These are phyloP conservation scores for Termitomyces sp. DNA, from an alignment of 1,284 basidiomycete species.

Conservation along the genomic window DNA sequence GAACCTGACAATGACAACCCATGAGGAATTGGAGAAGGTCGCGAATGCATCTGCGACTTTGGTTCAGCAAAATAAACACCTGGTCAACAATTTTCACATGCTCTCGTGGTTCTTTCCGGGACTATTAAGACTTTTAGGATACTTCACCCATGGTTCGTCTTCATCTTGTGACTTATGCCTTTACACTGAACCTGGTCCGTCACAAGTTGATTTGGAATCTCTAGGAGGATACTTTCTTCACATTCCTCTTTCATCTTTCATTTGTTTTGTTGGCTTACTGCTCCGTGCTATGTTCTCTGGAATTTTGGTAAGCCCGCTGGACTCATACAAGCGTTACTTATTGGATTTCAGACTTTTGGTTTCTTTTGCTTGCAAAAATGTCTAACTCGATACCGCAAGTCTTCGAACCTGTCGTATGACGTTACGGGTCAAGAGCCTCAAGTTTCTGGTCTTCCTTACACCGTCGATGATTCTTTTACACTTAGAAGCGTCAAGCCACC, in stretches of 20 bases:
- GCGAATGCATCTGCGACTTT: constrained; percentile 33
- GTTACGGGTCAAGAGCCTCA: background rate
- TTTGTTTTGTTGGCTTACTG: constrained; percentile 8
- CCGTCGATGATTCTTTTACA: background rate
- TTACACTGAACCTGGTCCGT: background rate
- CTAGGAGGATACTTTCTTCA: constrained; percentile 8
- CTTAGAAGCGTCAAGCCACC: background rate
- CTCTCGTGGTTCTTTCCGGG: constrained; percentile 8
- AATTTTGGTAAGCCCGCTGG: constrained; percentile 10
- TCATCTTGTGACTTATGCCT: background rate
- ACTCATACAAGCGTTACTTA: background rate
- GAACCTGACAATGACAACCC: constrained; percentile 34
- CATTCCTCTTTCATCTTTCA: constrained; percentile 8
- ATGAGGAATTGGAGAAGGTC: constrained; percentile 39
- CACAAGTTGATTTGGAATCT: constrained; percentile 7
- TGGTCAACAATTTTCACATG: background rate
- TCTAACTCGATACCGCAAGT: background rate
- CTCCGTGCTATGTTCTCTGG: constrained; percentile 14
- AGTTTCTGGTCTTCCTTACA: background rate
- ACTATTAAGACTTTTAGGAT: constrained; percentile 5
- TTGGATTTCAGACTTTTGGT: constrained; percentile 10
- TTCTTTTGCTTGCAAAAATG: constrained; percentile 11
- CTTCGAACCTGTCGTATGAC: constrained; percentile 12
- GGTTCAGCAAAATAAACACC: constrained; percentile 9
- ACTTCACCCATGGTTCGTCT: constrained; percentile 7